Evolutionary conservation across 495 filamentous ascomycete species (phyloP), one percentile per base, ranked within the genome.

Genomic region (Gamarada debralockiae): DNA sequence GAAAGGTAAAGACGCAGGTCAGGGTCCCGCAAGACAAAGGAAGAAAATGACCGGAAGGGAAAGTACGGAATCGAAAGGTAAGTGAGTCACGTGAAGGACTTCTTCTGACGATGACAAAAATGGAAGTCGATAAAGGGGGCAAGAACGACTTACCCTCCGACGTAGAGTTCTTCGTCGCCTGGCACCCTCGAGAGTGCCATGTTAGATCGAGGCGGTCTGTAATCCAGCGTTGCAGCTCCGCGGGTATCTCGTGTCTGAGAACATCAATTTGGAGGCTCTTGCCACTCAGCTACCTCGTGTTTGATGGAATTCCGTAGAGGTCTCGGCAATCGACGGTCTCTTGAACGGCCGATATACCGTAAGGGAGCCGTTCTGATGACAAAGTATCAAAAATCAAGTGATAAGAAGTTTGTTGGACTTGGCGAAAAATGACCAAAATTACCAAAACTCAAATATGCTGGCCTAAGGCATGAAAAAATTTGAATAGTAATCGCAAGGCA

Each of bases 131-230:
- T 52, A 21, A 13, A 15, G 27, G 27, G 10, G 27, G n/a, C n/a
- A 4, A 29, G 4, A 42, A 48, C 1, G 43, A 80, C 84, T 71
- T 71, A 95, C 90, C 91, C 89, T 69, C 90, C 89, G 41, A 95
- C 82, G 65, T 84, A 92, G 53, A 96, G 76, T 43, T 87, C 83
- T 38, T 84, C 77, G 48, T 81, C 73, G n/a, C 87, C 89, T 3
- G 82, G 79, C 21, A 93, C 73, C 49, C 70, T 67, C 57, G 60
- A 60, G 34, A 65, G 59, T n/a, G 58, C 55, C 61, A 65, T 65
- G 24, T 56, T 52, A 10, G 42, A 31, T 24, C 50, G 52, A 10
- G 39, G 27, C 12, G 56, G 56, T 40, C 53, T 39, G 43, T 57
- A 59, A 55, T 63, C 60, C 56, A 59, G 56, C 9, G 12, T 62